Evolutionary conservation across 306 rosid genomes (phyloP), one percentile per base, ranked within the genome.

Genomic region (Glycine soja): DNA sequence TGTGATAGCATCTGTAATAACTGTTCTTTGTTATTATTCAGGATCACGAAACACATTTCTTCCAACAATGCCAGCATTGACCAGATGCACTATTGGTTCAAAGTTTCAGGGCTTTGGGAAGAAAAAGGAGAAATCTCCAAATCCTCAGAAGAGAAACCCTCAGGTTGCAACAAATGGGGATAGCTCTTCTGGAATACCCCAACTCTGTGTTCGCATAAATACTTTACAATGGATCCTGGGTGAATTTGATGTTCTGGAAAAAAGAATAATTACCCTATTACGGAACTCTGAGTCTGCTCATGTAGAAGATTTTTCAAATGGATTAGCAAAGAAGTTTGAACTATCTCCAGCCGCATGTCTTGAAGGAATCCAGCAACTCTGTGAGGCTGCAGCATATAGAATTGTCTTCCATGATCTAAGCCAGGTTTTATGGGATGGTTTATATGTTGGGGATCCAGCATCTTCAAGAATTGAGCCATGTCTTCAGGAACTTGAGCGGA

Each of bases 41-140:
- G 99, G 99, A 86, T 88, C 94, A 13, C 89, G 96, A 72, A 90
- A 84, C 87, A 81, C 91, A 12, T 95, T 87, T 85, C 64, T 92
- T 90, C 99, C 99, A 68, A 90, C 97, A 56, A 79, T 93, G 96
- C 99, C 98, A 5, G 91, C 97, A 71, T 80, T 95, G 89, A 95
- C 99, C 77, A 90, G 99, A 86, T 93, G 98, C 75, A 86, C 91
- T 24, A 85, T 86, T 32, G 98, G 88, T 74, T 93, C 99, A 70
- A 95, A 93, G 81, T 93, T 93, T 84, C 96, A 91, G 86, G 96
- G 96, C 16, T 95, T 95, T 88, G 99, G 99, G 84, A 95, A 93
- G 94, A 95, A 95, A 78, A 95, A 93, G 71, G 99, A 95, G 68
- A 95, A 95, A 87, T 83, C 91, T 5, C 96, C 93, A 69, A 90